phyloP scores from a whole-genome alignment of 768 basidiomycete species.

The Boletus pseudo-olivaceus region DNA sequence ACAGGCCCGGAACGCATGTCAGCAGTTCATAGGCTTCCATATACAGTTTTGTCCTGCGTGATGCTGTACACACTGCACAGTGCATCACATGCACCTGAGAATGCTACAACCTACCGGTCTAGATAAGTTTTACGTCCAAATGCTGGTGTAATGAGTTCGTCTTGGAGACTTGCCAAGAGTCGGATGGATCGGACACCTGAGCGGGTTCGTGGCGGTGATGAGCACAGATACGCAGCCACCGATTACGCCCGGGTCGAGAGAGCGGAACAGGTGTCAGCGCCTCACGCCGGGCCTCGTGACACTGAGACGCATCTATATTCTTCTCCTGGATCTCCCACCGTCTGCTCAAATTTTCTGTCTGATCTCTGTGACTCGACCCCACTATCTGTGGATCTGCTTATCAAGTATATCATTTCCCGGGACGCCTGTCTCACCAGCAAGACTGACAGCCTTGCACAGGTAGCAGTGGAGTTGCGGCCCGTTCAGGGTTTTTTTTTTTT shows the following conservation, averaged over 20 bases:
- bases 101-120: background rate
- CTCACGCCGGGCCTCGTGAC: slow-evolving; percentile 1
- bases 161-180: too few relatives aligned
- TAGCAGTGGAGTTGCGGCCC: background rate
- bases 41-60: background rate
- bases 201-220: background rate
- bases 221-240: slow-evolving; percentile 20
- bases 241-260: slow-evolving; percentile 13
- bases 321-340: slow-evolving; percentile 16
- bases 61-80: background rate
- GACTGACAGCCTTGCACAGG: background rate
- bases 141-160: background rate
- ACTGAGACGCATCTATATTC: slow-evolving; percentile 11
- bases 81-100: background rate
- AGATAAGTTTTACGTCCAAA: background rate
- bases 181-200: background rate
- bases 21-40: background rate
- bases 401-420: slow-evolving; percentile 1
- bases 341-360: slow-evolving; percentile 1
- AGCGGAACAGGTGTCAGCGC: slow-evolving; percentile 2
- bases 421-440: background rate
- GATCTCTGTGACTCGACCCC: slow-evolving; percentile 14
- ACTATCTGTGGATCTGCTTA: slow-evolving; percentile 11
- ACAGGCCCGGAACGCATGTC: background rate
- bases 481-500: background rate